Base-by-base conservation (phyloP, 495 filamentous ascomycete species). In the Lineolata rhizophorae region DNA sequence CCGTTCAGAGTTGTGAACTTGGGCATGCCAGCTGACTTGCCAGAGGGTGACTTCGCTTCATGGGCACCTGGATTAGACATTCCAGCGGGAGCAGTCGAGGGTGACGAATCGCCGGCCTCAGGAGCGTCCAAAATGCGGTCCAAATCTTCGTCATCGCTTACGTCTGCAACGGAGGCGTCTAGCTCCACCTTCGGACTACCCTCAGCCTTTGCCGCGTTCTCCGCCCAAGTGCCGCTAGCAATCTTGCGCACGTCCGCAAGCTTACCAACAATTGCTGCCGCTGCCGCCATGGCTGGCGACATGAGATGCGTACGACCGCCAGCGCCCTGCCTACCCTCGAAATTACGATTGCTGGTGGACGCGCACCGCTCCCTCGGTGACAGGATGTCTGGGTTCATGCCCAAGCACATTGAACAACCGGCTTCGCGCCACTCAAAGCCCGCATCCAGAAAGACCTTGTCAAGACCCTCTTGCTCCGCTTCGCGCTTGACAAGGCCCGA, bases 341-440 rank as follows among this genome's bases (percentile, higher is more conserved):
- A 97, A 47, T 97, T 97, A 39, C 87, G 79, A 58, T 97, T 95
- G 42, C 76, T 85, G 36, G 87, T 97, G 50, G 72, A 80, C 24
- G 87, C 87, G 45, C 87, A 97, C 35, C 87, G 70, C 58, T 97
- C 87, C 47, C 73, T 67, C 27, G 87, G 87, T 2, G 79, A 70
- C n/a, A 95, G 67, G 43, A 97, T 93, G 53, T 97, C 87, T 0
- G 87, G 83, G 60, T 97, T 97, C 87, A 97, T 97, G 51, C 87
- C 87, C 18, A 97, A 66, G 45, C 87, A 97, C 87, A 97, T 97
- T 32, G 76, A 84, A 61, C 87, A 97, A 27, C 87, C 87, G 36
- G 87, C 87, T 62, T 97, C 87, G 36, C 87, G 67, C 85, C 85
- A 95, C 50, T 97, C 87, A 35, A 94, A 95, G 5, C 87, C 87